These are phyloP conservation scores for Petunia hybrid DNA, from an alignment of 305 asterid genomes.

Conservation along the genomic window DNA sequence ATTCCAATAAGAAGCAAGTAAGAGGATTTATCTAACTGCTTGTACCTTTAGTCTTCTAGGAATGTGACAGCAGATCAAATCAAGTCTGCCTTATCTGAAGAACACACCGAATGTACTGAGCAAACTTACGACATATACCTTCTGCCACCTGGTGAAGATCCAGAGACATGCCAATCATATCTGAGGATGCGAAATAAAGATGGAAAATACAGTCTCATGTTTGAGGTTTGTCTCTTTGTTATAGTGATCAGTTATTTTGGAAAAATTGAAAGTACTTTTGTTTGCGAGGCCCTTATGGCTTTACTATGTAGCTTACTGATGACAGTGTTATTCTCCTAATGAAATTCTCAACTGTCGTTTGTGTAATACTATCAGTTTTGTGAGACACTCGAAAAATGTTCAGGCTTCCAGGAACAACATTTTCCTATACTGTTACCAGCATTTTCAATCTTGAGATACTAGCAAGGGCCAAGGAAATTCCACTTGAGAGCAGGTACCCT, in stretches of 20 bases:
- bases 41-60: slow-evolving; percentile 69
- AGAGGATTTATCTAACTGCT: slow-evolving; percentile 26
- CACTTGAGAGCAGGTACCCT: no score
- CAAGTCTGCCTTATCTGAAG: slow-evolving; percentile 77
- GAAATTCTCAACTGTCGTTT: not conserved
- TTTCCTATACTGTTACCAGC: slow-evolving; percentile 13
- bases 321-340: slow-evolving; percentile 19
- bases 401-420: not conserved
- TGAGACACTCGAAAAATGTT: slow-evolving; percentile 6
- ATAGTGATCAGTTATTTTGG: slow-evolving; percentile 12
- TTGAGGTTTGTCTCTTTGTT: slow-evolving; percentile 73
- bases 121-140: slow-evolving; percentile 95
- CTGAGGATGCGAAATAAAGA: slow-evolving; percentile 99
- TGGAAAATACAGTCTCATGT: slow-evolving; percentile 99
- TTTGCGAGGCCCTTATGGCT: slow-evolving; percentile 13
- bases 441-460: not conserved
- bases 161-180: slow-evolving; percentile 97
- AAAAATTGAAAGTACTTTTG: not conserved
- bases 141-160: slow-evolving; percentile 99
- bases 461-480: slow-evolving; percentile 2
- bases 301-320: not conserved
- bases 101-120: slow-evolving; percentile 70
- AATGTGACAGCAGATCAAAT: slow-evolving; percentile 64
- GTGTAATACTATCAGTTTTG: not conserved
- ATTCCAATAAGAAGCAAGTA: not conserved